Percentiles rank a stretch among this genome's conserved stretches.
phyloP scores from a whole-genome alignment of 164 flowering plant genomes.

The Platanus orientalis region DNA sequence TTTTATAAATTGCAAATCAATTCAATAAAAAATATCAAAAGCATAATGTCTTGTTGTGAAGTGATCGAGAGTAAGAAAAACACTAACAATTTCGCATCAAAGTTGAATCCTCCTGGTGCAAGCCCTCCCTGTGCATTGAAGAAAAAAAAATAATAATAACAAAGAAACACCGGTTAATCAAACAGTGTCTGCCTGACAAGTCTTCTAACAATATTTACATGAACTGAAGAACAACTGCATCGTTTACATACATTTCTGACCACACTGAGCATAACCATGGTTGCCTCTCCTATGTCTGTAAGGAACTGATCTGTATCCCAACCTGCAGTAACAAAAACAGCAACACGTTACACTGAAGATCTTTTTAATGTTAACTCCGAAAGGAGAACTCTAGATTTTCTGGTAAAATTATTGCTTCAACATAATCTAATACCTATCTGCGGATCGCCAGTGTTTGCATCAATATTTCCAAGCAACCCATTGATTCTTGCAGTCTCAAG shows the following conservation, averaged over 20 bases:
- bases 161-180: not conserved
- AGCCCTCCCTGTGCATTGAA: conserved; percentile 68
- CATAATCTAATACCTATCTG: conserved; percentile 57
- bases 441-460: conserved; percentile 96
- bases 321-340: conserved; percentile 39
- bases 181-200: not conserved
- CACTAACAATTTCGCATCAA: conserved; percentile 93
- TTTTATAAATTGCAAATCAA: no score
- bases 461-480: conserved; percentile 90
- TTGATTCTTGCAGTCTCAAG: conserved; percentile 96
- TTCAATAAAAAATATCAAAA: not conserved
- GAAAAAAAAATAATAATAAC: not conserved
- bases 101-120: conserved; percentile 98
- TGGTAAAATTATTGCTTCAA: not conserved
- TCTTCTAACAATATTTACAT: not conserved
- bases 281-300: conserved; percentile 84
- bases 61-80: not conserved
- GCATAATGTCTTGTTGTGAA: no score
- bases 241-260: conserved; percentile 67
- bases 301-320: conserved; percentile 99
- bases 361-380: not conserved
- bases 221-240: not conserved
- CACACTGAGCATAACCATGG: conserved; percentile 80
- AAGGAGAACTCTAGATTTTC: not conserved
- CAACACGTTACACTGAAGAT: not conserved